A percentile compares a stretch with the other conserved stretches of the same genome.
Evolutionary conservation across 2,329 filamentous ascomycete genomes (phyloP).

Genomic region (Cadophora sp.): DNA sequence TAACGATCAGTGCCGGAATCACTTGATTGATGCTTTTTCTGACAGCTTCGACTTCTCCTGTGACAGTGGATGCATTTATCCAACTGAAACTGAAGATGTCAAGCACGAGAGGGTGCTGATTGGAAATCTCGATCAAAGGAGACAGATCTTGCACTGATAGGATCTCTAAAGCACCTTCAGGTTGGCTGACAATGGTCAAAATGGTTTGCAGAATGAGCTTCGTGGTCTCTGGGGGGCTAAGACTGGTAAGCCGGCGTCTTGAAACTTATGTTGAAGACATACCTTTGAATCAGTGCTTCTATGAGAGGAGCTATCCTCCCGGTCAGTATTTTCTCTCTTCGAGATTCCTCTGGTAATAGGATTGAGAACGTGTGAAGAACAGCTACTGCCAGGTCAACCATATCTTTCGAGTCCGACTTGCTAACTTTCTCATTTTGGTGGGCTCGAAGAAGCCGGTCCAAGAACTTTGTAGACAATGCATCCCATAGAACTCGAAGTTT

Average conservation of each 20-base stretch:
- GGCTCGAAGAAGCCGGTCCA: conserved; percentile 67
- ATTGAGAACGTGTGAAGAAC: conserved; percentile 67
- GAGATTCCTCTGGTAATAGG: conserved; percentile 58
- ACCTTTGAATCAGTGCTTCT: conserved; percentile 61
- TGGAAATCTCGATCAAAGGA: conserved; percentile 62
- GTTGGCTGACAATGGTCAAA: conserved; percentile 58
- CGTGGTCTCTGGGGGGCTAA: conserved; percentile 59
- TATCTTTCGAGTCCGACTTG: conserved; percentile 58
- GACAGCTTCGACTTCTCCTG: conserved; percentile 40
- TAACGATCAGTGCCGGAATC: conserved; percentile 56
- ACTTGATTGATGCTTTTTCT: conserved; percentile 54
- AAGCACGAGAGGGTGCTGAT: conserved; percentile 58
- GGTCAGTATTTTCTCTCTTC: conserved; percentile 54
- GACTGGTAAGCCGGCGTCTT: conserved; percentile 14
- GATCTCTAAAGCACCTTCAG: conserved; percentile 57
- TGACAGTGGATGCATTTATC: conserved; percentile 53
- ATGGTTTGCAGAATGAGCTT: conserved; percentile 63
- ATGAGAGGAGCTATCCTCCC: conserved; percentile 61
- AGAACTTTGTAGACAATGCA: conserved; percentile 65
- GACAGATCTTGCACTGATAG: conserved; percentile 57
- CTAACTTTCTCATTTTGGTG: conserved; percentile 48
- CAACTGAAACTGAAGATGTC: conserved; percentile 64
- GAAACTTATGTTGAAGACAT: conserved; percentile 28
- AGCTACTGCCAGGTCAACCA: conserved; percentile 68
- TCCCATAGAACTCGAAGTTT: conserved; percentile 61